Percentiles rank a stretch among this genome's conserved stretches.
Conservation (phyloP, 1,139 yeast genomes). For the Schwanniomyces etchellsii region DNA sequence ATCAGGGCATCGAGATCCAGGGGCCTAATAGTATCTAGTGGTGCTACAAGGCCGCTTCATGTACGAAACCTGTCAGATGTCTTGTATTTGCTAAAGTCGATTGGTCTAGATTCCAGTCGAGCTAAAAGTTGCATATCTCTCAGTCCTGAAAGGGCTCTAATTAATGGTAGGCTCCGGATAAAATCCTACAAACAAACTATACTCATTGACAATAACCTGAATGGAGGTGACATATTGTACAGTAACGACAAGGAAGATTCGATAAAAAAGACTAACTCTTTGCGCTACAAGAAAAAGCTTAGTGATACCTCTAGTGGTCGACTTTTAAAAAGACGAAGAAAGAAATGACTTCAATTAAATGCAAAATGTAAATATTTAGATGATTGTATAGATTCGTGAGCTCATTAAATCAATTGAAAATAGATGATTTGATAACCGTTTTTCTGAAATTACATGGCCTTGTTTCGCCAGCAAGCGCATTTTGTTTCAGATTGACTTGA, state of each 20-base stretch:
- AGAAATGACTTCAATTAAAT: constrained; percentile 8
- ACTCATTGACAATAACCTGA: constrained; percentile 34
- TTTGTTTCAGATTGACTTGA: background rate
- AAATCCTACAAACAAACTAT: constrained; percentile 68
- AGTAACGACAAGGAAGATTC: constrained; percentile 20
- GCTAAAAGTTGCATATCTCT: constrained; percentile 57
- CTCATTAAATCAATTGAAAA: constrained; percentile 16
- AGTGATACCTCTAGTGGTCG: constrained; percentile 21
- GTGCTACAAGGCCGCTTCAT: constrained; percentile 55
- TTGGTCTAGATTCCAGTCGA: constrained; percentile 65
- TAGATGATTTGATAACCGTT: constrained; percentile 21
- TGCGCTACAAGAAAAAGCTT: constrained; percentile 20
- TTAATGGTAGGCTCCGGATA: constrained; percentile 67
- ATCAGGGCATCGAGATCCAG: constrained; percentile 79
- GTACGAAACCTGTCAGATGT: constrained; percentile 67
- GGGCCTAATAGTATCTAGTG: constrained; percentile 77
- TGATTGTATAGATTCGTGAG: constrained; percentile 1
- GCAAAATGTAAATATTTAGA: no score
- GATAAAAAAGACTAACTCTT: constrained; percentile 17
- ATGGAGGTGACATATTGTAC: constrained; percentile 12
- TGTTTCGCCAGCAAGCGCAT: background rate
- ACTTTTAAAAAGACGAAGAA: constrained; percentile 19
- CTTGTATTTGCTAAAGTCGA: constrained; percentile 54
- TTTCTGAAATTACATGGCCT: constrained; percentile 5
- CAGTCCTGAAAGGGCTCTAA: constrained; percentile 56